phyloP scores from a whole-genome alignment of 2,329 filamentous ascomycete genomes.

The Fusarium agapanthi region DNA sequence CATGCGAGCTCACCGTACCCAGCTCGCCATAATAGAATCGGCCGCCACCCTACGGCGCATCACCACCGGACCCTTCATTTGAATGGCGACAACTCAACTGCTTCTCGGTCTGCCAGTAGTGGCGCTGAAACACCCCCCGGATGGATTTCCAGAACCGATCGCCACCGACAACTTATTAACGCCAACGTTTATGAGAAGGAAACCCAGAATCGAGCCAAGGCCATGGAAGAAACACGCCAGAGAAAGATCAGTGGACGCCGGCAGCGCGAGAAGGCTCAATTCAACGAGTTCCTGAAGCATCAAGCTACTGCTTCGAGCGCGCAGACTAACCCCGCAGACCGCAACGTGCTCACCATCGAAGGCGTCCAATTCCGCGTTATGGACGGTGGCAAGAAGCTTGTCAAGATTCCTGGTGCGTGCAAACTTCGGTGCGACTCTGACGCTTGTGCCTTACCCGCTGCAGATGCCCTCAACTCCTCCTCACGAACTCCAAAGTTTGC shows the following conservation, averaged over 20 bases:
- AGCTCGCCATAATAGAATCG: conserved; percentile 47
- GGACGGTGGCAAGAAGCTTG: conserved; percentile 83
- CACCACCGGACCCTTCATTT: conserved; percentile 70
- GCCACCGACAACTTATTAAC: conserved; percentile 86
- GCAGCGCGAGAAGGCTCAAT: conserved; percentile 66
- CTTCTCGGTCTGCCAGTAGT: conserved; percentile 49
- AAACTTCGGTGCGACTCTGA: not conserved
- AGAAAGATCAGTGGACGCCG: conserved; percentile 64
- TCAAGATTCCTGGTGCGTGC: conserved; percentile 72
- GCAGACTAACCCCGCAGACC: conserved; percentile 44
- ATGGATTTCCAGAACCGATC: conserved; percentile 78
- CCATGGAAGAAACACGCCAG: conserved; percentile 74
- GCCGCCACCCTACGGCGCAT: conserved; percentile 49
- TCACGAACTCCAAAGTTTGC: conserved; percentile 78
- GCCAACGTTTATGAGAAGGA: conserved; percentile 80
- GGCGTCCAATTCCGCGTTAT: conserved; percentile 78
- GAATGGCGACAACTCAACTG: conserved; percentile 55
- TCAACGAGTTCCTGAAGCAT: conserved; percentile 51
- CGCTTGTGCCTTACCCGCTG: conserved; percentile 41
- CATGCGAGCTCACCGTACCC: conserved; percentile 47
- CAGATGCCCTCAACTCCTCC: conserved; percentile 67
- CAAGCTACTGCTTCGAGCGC: conserved; percentile 33
- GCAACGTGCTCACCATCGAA: conserved; percentile 73
- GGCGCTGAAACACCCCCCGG: conserved; percentile 46
- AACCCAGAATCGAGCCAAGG: conserved; percentile 71